Base-by-base conservation (phyloP, 257 asterid species). In the Anisodus tanguticus region DNA sequence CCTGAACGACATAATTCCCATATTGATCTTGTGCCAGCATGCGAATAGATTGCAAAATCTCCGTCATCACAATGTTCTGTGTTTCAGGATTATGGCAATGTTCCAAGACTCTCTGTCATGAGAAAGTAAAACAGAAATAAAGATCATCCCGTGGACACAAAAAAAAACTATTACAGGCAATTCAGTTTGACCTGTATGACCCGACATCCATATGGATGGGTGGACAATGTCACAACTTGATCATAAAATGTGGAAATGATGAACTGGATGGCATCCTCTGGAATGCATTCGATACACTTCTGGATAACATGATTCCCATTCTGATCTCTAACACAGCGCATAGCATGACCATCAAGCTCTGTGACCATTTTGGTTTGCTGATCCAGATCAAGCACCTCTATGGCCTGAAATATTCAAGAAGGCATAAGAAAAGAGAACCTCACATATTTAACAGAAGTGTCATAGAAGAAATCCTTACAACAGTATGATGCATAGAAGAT, bases 151-250 rank as follows among this genome's bases (percentile, higher is more conserved):
- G 8, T 13, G 41, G 71, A 31, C 71, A 26, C 71, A 10, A 16
- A 59, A 59, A 64, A 3, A 31, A 35, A 59, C 31, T 11, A 26
- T 64, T 64, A 64, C 71, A 64, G 16, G 71, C 71, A 64, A 64
- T 64, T 64, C 16, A 64, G 43, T 12, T 67, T 79, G 83, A 94
- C 98, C 97, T 93, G 97, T 89, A 94, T 92, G 59, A 94, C 97
- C 59, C 97, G 95, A 85, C 98, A 94, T 57, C 98, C 98, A 87
- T 93, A 94, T 15, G 98, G 97, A 89, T 93, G 97, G 59, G 94
- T 91, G 39, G 98, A 93, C 85, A 94, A 80, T 8, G 93, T 87
- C 78, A 92, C 94, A 49, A 92, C 93, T 83, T 94, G 97, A 70
- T 89, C 90, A 71, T 85, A 91, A 83, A 94, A 93, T 41, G 93